A percentile compares a stretch with the other conserved stretches of the same genome.
These are phyloP conservation scores for Cryphonectria japonica DNA, from an alignment of 2,329 filamentous ascomycete genomes.

Conservation along the genomic window DNA sequence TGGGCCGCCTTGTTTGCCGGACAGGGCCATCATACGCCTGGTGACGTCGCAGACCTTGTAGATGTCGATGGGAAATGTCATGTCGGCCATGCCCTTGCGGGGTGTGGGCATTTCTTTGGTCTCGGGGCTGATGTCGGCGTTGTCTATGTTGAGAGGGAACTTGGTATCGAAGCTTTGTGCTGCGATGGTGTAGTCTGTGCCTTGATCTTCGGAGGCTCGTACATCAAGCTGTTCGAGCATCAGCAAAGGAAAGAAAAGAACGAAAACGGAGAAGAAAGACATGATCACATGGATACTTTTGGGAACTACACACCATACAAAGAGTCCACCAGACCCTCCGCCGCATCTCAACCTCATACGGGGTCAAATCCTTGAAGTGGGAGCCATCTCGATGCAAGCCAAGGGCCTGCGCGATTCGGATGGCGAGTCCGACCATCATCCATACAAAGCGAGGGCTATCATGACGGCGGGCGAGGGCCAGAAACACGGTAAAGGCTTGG, in stretches of 20 bases:
- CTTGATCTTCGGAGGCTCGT: slow-evolving; percentile 31
- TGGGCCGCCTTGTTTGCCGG: slow-evolving; percentile 29
- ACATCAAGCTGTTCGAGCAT: slow-evolving; percentile 35
- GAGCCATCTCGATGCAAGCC: slow-evolving; percentile 45
- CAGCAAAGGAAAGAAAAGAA: background rate
- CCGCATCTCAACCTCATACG: slow-evolving; percentile 58
- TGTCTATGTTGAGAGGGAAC: slow-evolving; percentile 61
- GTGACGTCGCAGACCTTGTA: slow-evolving; percentile 41
- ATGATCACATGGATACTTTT: background rate
- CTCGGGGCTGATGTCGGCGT: slow-evolving; percentile 52
- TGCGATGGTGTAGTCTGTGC: slow-evolving; percentile 51
- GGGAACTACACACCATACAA: slow-evolving; percentile 38
- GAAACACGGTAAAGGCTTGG: slow-evolving; percentile 62
- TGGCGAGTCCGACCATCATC: slow-evolving; percentile 48
- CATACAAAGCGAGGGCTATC: slow-evolving; percentile 55
- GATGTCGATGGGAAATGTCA: slow-evolving; percentile 58
- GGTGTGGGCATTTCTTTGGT: slow-evolving; percentile 53
- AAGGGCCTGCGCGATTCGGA: slow-evolving; percentile 51
- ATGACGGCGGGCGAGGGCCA: slow-evolving; percentile 51
- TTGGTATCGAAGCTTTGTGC: slow-evolving; percentile 31
- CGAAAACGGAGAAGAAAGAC: background rate
- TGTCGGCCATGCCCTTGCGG: slow-evolving; percentile 58
- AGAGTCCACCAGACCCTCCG: slow-evolving; percentile 61
- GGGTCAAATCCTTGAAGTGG: slow-evolving; percentile 49
- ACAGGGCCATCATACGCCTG: slow-evolving; percentile 43